Evolutionary conservation across 345 rosid species (phyloP), one percentile per base, ranked within the genome.

Genomic region (Boechera divaricarpa): DNA sequence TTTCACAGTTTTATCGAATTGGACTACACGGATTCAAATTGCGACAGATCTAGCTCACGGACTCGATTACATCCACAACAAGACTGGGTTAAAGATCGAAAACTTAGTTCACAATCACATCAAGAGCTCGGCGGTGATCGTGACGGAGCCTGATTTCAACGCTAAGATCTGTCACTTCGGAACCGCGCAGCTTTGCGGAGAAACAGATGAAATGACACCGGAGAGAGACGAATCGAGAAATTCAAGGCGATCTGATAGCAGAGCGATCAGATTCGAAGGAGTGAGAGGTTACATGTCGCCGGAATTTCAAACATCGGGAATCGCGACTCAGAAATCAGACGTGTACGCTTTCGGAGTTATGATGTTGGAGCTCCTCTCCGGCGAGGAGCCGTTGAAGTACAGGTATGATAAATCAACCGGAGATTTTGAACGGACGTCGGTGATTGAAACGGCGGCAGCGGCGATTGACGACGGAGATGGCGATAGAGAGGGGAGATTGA

Each of bases 271-370:
- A 67, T 86, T 92, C 80, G 86, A 90, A 79, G 97, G 97, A 3
- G 88, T 77, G 38, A 83, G 89, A 66, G 97, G 91, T 0, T 94
- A 94, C 83, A 94, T 92, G 97, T 87, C 97, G 71, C 97, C 93
- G 67, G 97, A 94, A 33, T 92, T 83, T 75, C 85, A 66, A 10
- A 38, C 72, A 7, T 76, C 78, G 1, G 97, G 97, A 3, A 41
- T 82, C 36, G 87, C 89, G 6, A 86, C 92, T 29, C 97, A 87
- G 87, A 82, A 88, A 61, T 81, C 98, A 0, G 98, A 94, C 56
- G 90, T 88, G 6, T 92, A 81, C 80, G 88, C 95, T 0, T 87
- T 94, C 38, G 97, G 97, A 0, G 94, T 94, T 11, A 86, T 92
- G 81, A 72, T 94, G 9, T 53, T 94, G 33, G 98, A 94, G 84